Base-by-base conservation (phyloP, 768 basidiomycete species). In the Mycena latifolia region DNA sequence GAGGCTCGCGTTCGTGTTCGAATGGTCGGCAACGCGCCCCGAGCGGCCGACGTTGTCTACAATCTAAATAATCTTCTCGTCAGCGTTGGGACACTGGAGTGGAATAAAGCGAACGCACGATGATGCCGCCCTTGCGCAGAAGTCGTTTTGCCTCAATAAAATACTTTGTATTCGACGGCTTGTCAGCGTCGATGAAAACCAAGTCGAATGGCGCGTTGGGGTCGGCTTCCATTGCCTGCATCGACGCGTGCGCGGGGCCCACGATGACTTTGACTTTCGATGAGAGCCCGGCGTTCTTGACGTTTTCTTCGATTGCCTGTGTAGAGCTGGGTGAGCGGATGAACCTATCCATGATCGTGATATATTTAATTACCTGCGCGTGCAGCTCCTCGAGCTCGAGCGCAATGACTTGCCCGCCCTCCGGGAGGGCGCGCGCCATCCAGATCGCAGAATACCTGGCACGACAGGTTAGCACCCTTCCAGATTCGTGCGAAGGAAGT, bases 301-400 rank as follows among this genome's bases (percentile, higher is more conserved):
- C n/a, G n/a, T n/a, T n/a, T 91, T 90, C 63, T 85, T n/a, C n/a
- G n/a, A 90, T 89, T 20, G 89, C 81, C 88, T 89, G 68, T 51
- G 85, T 71, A 66, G 55, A 55, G 24, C 25, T 11, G 29, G 55
- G 20, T 43, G 41, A 43, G 18, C 20, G n/a, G n/a, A n/a, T 6
- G 20, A 2, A 12, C n/a, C n/a, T 20, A 43, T 37, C 41, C 6
- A 43, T 3, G n/a, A n/a, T n/a, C 20, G 41, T 43, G 25, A 31
- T n/a, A n/a, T n/a, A n/a, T n/a, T n/a, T n/a, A 55, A 71, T 20
- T 58, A 84, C 86, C 76, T 82, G 66, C 17, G 85, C 87, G 69
- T 85, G 77, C 46, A 81, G 77, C 65, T 81, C 77, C 2, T 74
- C 66, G 5, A 88, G 57, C 67, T 89, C 87, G 15, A 85, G n/a